Base-by-base conservation (phyloP, 495 filamentous ascomycete species). In the Thermothielavioides terrestris region DNA sequence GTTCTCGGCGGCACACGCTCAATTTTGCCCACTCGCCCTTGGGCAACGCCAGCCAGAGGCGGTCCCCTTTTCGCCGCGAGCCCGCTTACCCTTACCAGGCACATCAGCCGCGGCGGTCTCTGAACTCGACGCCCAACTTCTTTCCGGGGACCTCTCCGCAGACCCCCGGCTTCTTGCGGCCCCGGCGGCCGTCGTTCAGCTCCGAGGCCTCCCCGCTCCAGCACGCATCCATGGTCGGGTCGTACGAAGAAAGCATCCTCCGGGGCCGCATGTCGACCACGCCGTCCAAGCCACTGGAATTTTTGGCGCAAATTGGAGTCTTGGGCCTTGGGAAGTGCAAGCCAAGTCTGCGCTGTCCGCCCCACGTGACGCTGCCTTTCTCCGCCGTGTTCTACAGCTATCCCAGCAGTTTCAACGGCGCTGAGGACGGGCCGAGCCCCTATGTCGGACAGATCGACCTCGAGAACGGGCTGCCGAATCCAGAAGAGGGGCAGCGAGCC, bases 381-480 rank as follows among this genome's bases (percentile, higher is more conserved):
- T 92, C 89, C 6, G 94, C 90, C 12, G 92, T 97, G 8, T 99
- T 95, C 55, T 99, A 97, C 69, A 92, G 85, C 67, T 95, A 94
- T 63, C 77, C 77, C 18, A 81, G 72, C 37, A 83, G 80, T 21
- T 78, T 77, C 6, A 71, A 71, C 54, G 81, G 79, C 14, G 76
- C 74, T 21, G 84, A 94, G 49, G 87, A 94, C 57, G 87, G 84
- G 9, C 92, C 92, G 25, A 96, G 91, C 65, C 92, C 92, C 0
- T 99, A 99, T 60, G 94, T 97, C 11, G 92, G 94, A 2, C 77
- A 88, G 53, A 85, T 99, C 46, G 92, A 99, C 63, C 71, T 99
- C 7, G 89, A 96, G 54, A 86, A 91, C 42, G 78, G 76, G 2
- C 74, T 95, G 35, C 64, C 69, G 14, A 76, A 69, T 50, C 71